These are phyloP conservation scores for Lophiostoma macrostomum DNA, from an alignment of 495 filamentous ascomycete genomes.

Conservation along the genomic window DNA sequence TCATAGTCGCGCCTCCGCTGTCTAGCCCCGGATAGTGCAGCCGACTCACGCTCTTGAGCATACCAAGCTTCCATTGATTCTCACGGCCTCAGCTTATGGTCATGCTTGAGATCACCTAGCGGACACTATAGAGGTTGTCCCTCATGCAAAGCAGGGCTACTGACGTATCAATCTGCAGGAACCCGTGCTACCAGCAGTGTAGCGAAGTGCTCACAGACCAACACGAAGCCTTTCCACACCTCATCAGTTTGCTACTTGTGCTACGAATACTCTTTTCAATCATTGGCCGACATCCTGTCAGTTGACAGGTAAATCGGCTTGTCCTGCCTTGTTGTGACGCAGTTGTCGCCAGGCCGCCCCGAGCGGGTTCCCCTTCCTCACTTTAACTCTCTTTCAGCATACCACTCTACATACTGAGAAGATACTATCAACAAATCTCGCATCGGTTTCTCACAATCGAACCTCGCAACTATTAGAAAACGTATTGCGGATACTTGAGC, in stretches of 20 bases:
- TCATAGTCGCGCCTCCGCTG: no score
- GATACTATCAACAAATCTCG: no score
- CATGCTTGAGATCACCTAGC: no score
- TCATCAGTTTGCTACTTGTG: conserved; percentile 18
- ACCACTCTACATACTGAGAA: no score
- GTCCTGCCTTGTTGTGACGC: background rate
- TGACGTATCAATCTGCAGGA: background rate
- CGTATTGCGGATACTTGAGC: no score
- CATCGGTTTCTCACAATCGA: no score
- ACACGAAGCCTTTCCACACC: background rate
- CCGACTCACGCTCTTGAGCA: no score
- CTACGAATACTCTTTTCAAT: background rate
- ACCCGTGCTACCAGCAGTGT: conserved; percentile 15
- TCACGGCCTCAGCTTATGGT: no score
- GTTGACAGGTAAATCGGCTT: no score
- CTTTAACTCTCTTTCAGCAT: background rate
- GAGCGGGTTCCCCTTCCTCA: background rate
- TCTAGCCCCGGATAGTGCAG: no score
- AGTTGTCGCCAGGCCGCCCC: background rate
- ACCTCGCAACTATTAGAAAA: no score
- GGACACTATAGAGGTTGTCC: background rate
- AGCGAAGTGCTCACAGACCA: conserved; percentile 10
- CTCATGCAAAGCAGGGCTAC: background rate
- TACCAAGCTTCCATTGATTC: no score
- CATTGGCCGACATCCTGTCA: conserved; percentile 2